These are phyloP conservation scores for Biscogniauxia marginata DNA, from an alignment of 2,329 filamentous ascomycete species.

Conservation along the genomic window DNA sequence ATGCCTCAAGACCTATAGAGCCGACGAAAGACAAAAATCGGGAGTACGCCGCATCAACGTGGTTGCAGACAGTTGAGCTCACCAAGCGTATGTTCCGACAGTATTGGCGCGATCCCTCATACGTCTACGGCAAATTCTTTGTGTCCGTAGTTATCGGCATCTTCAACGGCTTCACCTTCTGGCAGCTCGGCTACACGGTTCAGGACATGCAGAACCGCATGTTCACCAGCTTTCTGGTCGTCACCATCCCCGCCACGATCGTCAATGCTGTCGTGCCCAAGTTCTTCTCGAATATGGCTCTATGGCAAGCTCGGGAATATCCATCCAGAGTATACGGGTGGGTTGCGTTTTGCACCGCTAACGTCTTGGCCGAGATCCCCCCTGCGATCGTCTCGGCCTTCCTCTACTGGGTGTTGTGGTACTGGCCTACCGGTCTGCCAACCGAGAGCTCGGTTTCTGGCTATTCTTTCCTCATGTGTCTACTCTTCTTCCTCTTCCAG, in stretches of 20 bases:
- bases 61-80: constrained; percentile 62
- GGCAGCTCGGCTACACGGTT: constrained; percentile 62
- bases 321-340: constrained; percentile 76
- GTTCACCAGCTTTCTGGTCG: constrained; percentile 69
- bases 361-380: constrained; percentile 71
- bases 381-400: constrained; percentile 62
- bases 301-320: constrained; percentile 73
- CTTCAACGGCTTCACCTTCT: constrained; percentile 81
- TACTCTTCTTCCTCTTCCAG: constrained; percentile 77
- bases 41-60: constrained; percentile 67
- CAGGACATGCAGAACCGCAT: constrained; percentile 74
- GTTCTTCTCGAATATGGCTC: constrained; percentile 69
- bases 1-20: constrained; percentile 11
- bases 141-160: constrained; percentile 68
- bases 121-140: constrained; percentile 76
- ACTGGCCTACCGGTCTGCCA: constrained; percentile 71
- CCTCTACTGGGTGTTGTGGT: constrained; percentile 75
- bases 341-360: constrained; percentile 72
- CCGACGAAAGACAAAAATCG: constrained; percentile 45
- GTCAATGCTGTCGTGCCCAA: constrained; percentile 75
- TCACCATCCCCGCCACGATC: constrained; percentile 66
- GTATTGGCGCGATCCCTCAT: constrained; percentile 75
- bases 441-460: constrained; percentile 63
- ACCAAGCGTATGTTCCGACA: constrained; percentile 69
- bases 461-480: constrained; percentile 75